Evolutionary conservation across 2,329 filamentous ascomycete species (phyloP), one percentile per base, ranked within the genome.

Genomic region (Coniochaeta sp.): DNA sequence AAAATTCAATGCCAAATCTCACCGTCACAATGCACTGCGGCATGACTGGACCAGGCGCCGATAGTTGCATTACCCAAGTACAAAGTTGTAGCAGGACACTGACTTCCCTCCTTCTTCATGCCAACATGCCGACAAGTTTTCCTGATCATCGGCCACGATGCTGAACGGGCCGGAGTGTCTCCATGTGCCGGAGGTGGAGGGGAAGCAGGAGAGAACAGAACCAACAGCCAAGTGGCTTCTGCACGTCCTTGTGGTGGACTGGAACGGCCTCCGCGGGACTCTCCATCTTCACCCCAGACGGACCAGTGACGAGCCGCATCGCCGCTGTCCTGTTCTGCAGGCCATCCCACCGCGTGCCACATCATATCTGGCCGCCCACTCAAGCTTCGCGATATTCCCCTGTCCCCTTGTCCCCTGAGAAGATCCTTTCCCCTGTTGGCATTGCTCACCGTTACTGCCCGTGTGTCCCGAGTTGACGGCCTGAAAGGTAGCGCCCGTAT

Each of bases 401-500:
- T 42, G 38, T n/a, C 38, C 38, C 33, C 38, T 18, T 26, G 20
- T n/a, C 38, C 38, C 33, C 38, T 18, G 13, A 13, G 22, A 22
- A 22, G 20, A 6, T 33, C 35, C 35, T 13, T 40, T 8, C n/a
- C n/a, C n/a, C n/a, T n/a, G n/a, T n/a, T n/a, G n/a, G n/a, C 35
- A 8, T 20, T 26, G 38, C 38, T 27, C 31, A 35, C 46, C 35
- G 42, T 50, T 6, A n/a, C 10, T 40, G 26, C 40, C 31, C 22
- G 16, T 48, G 28, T 9, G 8, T 26, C 27, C 38, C 40, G 33
- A 40, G 16, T 52, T 33, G 30, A 49, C 18, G 47, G 50, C 16
- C 38, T 46, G 28, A 53, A n/a, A n/a, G 50, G 52, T 58, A 62
- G 55, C 52, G 59, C 56, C 52, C 56, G 54, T 24, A 24, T 42